Base-by-base conservation (phyloP, 306 rosid genomes). In the Cicer chorassanicum region DNA sequence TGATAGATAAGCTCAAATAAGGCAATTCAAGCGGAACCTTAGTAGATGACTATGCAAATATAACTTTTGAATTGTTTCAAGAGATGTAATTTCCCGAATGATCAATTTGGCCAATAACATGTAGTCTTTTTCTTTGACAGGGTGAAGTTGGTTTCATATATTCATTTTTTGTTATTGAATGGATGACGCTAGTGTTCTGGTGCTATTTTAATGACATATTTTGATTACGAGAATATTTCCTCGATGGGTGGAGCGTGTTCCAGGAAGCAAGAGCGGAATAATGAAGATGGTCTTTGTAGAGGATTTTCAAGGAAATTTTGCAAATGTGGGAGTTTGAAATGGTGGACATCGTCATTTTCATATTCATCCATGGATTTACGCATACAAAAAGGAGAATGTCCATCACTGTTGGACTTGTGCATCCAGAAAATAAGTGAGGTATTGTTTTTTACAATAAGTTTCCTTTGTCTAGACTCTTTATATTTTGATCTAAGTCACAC, bases 241-340 rank as follows among this genome's bases (percentile, higher is more conserved):
- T 63, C 75, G 41, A 94, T 94, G 98, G 98, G 98, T 77, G 96
- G 98, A 71, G 97, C 90, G 68, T 94, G 97, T 81, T 94, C 98
- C 71, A 88, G 92, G 92, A 94, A 90, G 90, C 89, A 88, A 68
- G 87, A 81, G n/a, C 84, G 8, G 54, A 89, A 85, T 61, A 69
- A 65, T 54, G 97, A 85, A 65, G 88, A 88, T 57, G 44, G 65
- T 78, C 67, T 81, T 45, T 63, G 19, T 14, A 81, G 83, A 53
- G 95, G 90, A 55, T 24, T 81, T 55, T 79, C 90, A 41, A 76
- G 86, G 66, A 88, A 83, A 78, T 91, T 84, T 82, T 71, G 84
- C 85, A 94, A 86, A 84, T 91, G 88, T 78, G 93, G 93, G 82
- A 94, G 97, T 82, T 91, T 93, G 9, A 94, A 88, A 84, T 87